phyloP scores from a whole-genome alignment of 2,329 filamentous ascomycete genomes.

The Fusarium buxicola region DNA sequence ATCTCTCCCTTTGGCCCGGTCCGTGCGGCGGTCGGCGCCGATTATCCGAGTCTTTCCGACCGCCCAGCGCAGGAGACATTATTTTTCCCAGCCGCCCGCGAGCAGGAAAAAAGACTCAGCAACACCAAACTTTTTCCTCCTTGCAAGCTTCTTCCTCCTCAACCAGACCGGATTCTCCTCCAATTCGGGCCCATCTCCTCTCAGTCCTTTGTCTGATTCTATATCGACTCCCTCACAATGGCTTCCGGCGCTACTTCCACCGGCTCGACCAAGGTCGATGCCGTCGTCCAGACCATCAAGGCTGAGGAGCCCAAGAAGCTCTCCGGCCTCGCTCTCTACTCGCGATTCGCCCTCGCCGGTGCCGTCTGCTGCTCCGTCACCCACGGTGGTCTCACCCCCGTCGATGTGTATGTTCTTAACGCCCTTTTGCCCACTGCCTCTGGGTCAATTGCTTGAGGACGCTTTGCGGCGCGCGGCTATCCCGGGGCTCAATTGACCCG shows the following conservation, averaged over 20 bases:
- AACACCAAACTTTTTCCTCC: conserved; percentile 37
- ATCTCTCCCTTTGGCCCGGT: conserved; percentile 44
- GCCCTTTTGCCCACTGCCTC: neutral
- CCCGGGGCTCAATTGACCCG: conserved; percentile 11
- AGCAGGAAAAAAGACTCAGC: conserved; percentile 46
- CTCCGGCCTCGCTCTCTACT: conserved; percentile 79
- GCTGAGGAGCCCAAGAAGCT: conserved; percentile 57
- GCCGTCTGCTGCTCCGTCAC: conserved; percentile 98
- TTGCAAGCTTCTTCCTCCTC: conserved; percentile 22
- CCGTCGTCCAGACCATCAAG: conserved; percentile 57
- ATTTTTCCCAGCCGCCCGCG: conserved; percentile 34
- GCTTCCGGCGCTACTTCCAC: conserved; percentile 52
- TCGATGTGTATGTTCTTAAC: conserved; percentile 90
- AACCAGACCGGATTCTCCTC: conserved; percentile 15
- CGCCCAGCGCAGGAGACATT: conserved; percentile 37
- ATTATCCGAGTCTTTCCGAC: conserved; percentile 50
- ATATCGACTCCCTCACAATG: conserved; percentile 53
- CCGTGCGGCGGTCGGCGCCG: conserved; percentile 44
- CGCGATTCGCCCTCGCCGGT: conserved; percentile 95
- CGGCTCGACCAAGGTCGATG: conserved; percentile 59
- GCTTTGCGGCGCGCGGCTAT: conserved; percentile 12
- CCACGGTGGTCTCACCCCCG: conserved; percentile 95
- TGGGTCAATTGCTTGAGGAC: conserved; percentile 37
- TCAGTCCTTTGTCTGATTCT: conserved; percentile 47
- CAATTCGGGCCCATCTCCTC: conserved; percentile 47